A percentile compares a stretch with the other conserved stretches of the same genome.
phyloP scores from a whole-genome alignment of 441 rosid genomes.

The Macaranga tanarius region DNA sequence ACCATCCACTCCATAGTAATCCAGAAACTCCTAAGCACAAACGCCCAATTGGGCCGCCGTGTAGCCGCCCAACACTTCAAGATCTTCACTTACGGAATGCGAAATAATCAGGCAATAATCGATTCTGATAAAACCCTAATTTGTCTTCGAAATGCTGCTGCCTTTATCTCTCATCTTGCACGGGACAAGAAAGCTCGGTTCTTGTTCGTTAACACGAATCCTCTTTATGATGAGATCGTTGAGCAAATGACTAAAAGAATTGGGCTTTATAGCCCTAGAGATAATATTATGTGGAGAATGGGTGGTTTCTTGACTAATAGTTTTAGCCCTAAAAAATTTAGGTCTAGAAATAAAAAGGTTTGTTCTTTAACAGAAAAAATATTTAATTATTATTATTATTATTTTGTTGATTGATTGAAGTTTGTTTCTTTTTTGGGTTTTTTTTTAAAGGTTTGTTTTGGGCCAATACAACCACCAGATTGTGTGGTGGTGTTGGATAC shows the following conservation, averaged over 20 bases:
- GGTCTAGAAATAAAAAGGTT: conserved; percentile 85
- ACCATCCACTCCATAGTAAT: conserved; percentile 83
- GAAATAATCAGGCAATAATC: conserved; percentile 62
- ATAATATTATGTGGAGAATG: conserved; percentile 64
- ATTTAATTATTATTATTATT: no score
- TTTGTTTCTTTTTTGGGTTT: no score
- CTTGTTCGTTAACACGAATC: conserved; percentile 91
- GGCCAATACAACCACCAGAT: conserved; percentile 81
- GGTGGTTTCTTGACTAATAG: conserved; percentile 90
- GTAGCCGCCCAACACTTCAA: conserved; percentile 81
- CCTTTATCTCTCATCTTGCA: conserved; percentile 69
- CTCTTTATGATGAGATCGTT: conserved; percentile 77
- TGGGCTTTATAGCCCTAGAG: conserved; percentile 64
- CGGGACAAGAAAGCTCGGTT: conserved; percentile 52
- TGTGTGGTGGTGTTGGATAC: conserved; percentile 90
- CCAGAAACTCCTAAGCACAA: conserved; percentile 82
- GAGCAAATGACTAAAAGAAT: conserved; percentile 78
- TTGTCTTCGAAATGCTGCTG: conserved; percentile 83
- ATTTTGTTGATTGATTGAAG: no score
- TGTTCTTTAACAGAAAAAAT: conserved; percentile 6
- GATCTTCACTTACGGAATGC: conserved; percentile 66
- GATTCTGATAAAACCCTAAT: conserved; percentile 89
- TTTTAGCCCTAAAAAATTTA: conserved; percentile 86
- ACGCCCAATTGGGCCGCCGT: conserved; percentile 81
- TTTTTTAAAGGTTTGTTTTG: conserved; percentile 60